phyloP scores from a whole-genome alignment of 352 stramenopile species.

The Phytophthora crassamura region DNA sequence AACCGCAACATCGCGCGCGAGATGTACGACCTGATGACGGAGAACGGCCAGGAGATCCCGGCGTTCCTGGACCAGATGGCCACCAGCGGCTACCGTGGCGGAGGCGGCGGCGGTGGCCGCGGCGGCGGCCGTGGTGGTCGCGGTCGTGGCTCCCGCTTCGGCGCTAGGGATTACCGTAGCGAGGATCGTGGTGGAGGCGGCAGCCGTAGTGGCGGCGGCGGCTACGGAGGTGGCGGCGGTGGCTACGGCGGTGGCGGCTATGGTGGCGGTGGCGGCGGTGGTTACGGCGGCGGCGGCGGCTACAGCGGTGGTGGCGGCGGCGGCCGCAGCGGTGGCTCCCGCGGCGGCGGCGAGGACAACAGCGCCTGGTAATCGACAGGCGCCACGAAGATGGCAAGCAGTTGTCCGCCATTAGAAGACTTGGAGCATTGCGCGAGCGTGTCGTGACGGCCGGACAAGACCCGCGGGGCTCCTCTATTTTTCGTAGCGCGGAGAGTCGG shows the following conservation, averaged over 20 bases:
- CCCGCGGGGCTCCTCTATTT: slow-evolving; percentile 44
- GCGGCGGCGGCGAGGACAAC: slow-evolving; percentile 77
- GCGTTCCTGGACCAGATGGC: slow-evolving; percentile 96
- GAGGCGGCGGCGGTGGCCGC: slow-evolving; percentile 57
- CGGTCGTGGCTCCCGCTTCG: slow-evolving; percentile 75
- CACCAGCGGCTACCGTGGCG: slow-evolving; percentile 75
- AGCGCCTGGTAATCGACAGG: slow-evolving; percentile 83
- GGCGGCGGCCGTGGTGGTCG: slow-evolving; percentile 61
- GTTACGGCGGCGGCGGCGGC: slow-evolving; percentile 38
- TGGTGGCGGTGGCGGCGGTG: slow-evolving; percentile 34
- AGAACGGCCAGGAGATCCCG: slow-evolving; percentile 96
- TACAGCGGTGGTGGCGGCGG: slow-evolving; percentile 31
- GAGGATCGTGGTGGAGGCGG: slow-evolving; percentile 66
- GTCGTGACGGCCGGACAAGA: slow-evolving; percentile 39
- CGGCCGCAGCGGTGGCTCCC: slow-evolving; percentile 39
- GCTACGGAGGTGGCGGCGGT: slow-evolving; percentile 29
- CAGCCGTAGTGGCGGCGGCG: slow-evolving; percentile 30
- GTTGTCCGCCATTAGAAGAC: slow-evolving; percentile 48
- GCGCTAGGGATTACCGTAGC: slow-evolving; percentile 88
- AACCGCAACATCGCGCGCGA: slow-evolving; percentile 98
- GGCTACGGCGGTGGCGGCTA: slow-evolving; percentile 36
- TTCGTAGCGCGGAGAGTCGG: slow-evolving; percentile 62
- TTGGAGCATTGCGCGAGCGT: slow-evolving; percentile 46
- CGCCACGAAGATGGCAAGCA: slow-evolving; percentile 48
- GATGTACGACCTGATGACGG: slow-evolving; percentile 96